A percentile compares a stretch with the other conserved stretches of the same genome.
Conservation (phyloP, 1,284 basidiomycete species). For the Veloporphyrellus conicus region DNA sequence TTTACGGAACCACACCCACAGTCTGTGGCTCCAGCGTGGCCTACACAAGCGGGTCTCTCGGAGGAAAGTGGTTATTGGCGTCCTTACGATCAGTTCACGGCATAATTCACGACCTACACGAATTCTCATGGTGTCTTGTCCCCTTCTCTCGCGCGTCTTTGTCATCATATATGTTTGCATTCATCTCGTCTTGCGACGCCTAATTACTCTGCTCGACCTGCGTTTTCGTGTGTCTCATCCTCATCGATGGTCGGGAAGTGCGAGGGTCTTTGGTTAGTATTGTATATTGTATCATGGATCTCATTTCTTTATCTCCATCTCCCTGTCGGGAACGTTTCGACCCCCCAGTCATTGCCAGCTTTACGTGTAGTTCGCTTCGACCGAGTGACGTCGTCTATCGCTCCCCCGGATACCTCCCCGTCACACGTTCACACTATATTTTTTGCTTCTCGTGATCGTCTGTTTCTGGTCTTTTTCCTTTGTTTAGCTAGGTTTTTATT, state of each 20-base stretch:
- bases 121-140: not conserved
- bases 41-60: slow-evolving; percentile 17
- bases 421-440: not conserved
- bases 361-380: slow-evolving; percentile 2
- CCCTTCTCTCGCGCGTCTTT: not conserved
- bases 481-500: not conserved
- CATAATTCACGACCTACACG: slow-evolving; percentile 12
- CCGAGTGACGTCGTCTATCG: not conserved
- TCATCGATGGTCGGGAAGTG: not conserved
- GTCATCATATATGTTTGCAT: not conserved
- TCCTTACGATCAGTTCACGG: slow-evolving; percentile 25
- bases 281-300: slow-evolving; percentile 16
- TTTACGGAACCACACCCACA: slow-evolving; percentile 20
- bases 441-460: not conserved
- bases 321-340: not conserved
- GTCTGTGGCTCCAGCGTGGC: slow-evolving; percentile 18
- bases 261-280: not conserved
- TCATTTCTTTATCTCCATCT: not conserved
- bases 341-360: not conserved
- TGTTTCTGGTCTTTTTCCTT: not conserved
- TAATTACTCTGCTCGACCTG: slow-evolving; percentile 3
- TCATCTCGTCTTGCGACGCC: not conserved
- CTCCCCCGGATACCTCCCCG: not conserved
- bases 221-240: slow-evolving; percentile 1
- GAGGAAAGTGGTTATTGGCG: slow-evolving; percentile 25